Percentiles rank a stretch among this genome's conserved stretches.
These are phyloP conservation scores for Isabelozyma heimii DNA, from an alignment of 805 yeast species.

Conservation along the genomic window DNA sequence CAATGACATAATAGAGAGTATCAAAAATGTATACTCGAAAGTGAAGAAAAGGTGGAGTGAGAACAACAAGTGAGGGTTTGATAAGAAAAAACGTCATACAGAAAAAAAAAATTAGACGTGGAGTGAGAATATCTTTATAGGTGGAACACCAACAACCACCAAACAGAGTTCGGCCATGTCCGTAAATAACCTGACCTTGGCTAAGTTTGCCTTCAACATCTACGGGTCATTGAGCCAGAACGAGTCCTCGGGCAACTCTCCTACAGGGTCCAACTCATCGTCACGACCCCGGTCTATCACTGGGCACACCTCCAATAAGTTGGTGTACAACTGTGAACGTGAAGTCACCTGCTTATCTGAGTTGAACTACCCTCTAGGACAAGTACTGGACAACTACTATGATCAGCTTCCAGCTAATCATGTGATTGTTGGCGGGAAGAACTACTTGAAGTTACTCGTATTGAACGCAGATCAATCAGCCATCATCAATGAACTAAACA, in stretches of 20 bases:
- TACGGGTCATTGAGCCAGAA: conserved; percentile 38
- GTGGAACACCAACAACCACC: no score
- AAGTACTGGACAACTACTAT: background rate
- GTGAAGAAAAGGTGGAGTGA: no score
- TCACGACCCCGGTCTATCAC: conserved; percentile 4
- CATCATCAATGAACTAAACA: conserved; percentile 31
- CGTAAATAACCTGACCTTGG: conserved; percentile 20
- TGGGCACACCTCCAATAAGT: conserved; percentile 2
- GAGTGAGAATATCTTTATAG: no score
- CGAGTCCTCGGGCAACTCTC: conserved; percentile 3
- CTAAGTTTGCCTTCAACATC: conserved; percentile 59
- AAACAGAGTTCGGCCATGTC: background rate
- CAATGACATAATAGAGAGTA: conserved; percentile 2
- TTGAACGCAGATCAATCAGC: conserved; percentile 28
- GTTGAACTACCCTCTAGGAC: conserved; percentile 11
- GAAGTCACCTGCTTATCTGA: conserved; percentile 25
- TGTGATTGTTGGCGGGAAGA: conserved; percentile 42
- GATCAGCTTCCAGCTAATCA: conserved; percentile 21
- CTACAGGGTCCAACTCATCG: conserved; percentile 13
- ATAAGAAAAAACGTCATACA: no score
- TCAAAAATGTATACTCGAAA: no score
- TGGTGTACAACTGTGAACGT: conserved; percentile 22
- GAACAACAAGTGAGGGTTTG: no score
- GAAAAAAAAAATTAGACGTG: no score
- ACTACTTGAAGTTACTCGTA: conserved; percentile 33